A percentile compares a stretch with the other conserved stretches of the same genome.
Conservation (phyloP, 768 basidiomycete species). For the Leccinum subtestaceum region DNA sequence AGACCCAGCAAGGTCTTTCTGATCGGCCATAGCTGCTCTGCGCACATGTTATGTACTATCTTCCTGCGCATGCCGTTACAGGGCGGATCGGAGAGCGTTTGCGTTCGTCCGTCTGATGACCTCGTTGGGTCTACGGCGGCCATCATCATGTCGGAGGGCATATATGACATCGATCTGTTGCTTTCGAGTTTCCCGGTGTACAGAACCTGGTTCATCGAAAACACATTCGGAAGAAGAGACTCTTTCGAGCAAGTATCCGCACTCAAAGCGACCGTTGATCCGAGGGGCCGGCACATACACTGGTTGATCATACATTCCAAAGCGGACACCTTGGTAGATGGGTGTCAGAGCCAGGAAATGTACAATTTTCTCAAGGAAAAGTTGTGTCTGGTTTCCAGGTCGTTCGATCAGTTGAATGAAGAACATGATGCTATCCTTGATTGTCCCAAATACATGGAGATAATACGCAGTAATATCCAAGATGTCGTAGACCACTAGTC, state of each 20-base stretch:
- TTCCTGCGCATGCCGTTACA: constrained; percentile 50
- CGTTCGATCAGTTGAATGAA: constrained; percentile 40
- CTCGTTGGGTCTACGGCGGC: constrained; percentile 49
- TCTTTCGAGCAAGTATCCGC: constrained; percentile 52
- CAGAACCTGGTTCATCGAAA: constrained; percentile 63
- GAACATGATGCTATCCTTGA: constrained; percentile 57
- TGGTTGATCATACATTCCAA: constrained; percentile 79
- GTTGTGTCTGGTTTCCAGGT: constrained; percentile 28
- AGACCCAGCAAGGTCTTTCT: constrained; percentile 49
- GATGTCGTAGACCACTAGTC: constrained; percentile 4
- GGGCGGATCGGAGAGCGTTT: constrained; percentile 26
- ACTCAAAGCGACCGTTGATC: constrained; percentile 39
- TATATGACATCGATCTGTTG: constrained; percentile 71
- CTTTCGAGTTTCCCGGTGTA: constrained; percentile 66
- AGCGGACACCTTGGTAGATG: constrained; percentile 67
- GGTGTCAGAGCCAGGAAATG: constrained; percentile 59
- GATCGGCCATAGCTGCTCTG: constrained; percentile 78
- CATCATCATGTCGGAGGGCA: constrained; percentile 69
- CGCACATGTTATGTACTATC: constrained; percentile 75
- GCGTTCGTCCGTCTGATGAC: constrained; percentile 42
- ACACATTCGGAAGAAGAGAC: constrained; percentile 52
- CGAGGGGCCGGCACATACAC: constrained; percentile 34
- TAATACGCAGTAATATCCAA: constrained; percentile 43
- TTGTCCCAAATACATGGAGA: constrained; percentile 41
- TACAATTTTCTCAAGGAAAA: constrained; percentile 46